Conservation (phyloP, 2,329 filamentous ascomycete species). For the Fusarium sp. region DNA sequence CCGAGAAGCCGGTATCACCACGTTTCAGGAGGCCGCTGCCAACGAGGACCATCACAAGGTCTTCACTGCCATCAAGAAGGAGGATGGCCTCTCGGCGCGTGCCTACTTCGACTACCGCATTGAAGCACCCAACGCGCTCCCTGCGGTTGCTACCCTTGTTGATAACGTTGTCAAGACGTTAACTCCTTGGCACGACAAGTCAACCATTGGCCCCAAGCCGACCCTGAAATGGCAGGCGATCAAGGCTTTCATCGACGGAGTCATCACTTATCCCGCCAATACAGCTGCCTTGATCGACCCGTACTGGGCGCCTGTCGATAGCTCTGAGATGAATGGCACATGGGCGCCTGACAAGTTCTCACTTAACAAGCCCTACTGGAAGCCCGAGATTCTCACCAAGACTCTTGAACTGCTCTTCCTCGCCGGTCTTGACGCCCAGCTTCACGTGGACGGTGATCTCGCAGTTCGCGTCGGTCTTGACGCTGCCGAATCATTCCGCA, state of each 20-base stretch:
- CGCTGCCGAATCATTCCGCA: slow-evolving; percentile 42
- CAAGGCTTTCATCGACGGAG: slow-evolving; percentile 49
- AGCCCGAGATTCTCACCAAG: slow-evolving; percentile 40
- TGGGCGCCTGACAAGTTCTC: slow-evolving; percentile 43
- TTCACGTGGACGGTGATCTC: slow-evolving; percentile 48
- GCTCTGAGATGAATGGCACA: slow-evolving; percentile 26
- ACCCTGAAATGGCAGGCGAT: slow-evolving; percentile 49
- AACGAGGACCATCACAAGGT: slow-evolving; percentile 17
- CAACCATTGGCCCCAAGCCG: slow-evolving; percentile 33
- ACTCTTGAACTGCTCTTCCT: slow-evolving; percentile 46
- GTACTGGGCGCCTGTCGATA: slow-evolving; percentile 42
- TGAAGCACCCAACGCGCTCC: slow-evolving; percentile 40
- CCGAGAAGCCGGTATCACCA: slow-evolving; percentile 48
- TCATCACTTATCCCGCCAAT: slow-evolving; percentile 50
- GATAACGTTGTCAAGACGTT: slow-evolving; percentile 25
- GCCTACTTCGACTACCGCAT: slow-evolving; percentile 50
- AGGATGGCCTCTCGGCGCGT: slow-evolving; percentile 41
- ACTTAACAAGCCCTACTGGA: slow-evolving; percentile 49
- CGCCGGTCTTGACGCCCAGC: slow-evolving; percentile 41
- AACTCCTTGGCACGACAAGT: slow-evolving; percentile 29
- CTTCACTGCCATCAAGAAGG: slow-evolving; percentile 43
- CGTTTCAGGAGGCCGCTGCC: slow-evolving; percentile 49
- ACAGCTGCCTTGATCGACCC: slow-evolving; percentile 50
- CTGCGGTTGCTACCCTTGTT: slow-evolving; percentile 28
- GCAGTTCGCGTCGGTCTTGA: slow-evolving; percentile 46